A percentile compares a stretch with the other conserved stretches of the same genome.
These are phyloP conservation scores for Ormosia emarginata DNA, from an alignment of 306 rosid genomes.

Conservation along the genomic window DNA sequence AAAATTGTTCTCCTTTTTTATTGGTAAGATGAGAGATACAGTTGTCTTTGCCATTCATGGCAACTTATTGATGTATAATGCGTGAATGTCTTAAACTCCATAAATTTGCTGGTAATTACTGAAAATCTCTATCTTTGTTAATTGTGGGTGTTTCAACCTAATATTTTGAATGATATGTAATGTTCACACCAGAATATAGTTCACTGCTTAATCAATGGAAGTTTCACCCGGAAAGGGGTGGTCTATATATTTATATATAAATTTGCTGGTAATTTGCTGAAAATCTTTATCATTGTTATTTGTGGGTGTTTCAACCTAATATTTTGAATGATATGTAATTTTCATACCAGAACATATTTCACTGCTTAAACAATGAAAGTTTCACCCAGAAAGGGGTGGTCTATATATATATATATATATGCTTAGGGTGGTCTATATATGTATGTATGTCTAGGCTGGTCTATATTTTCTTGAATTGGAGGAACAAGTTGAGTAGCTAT, in stretches of 20 bases:
- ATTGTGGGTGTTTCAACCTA: neutral
- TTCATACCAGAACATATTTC: neutral
- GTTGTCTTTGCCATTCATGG: neutral
- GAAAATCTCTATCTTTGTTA: neutral
- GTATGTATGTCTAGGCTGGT: neutral
- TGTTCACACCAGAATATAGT: neutral
- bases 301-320: neutral
- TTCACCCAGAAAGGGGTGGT: neutral
- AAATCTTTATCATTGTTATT: neutral
- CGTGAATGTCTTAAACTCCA: neutral
- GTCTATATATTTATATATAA: no score
- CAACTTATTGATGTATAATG: constrained; percentile 11
- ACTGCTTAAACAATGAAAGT: neutral
- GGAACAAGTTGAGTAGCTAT: neutral
- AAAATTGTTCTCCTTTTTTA: neutral
- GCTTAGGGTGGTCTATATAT: neutral
- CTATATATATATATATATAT: no score
- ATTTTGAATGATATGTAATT: neutral
- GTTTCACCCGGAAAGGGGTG: neutral
- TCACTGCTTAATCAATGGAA: neutral
- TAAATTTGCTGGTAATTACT: neutral
- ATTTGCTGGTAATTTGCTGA: neutral
- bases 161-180: neutral
- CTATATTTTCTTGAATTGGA: neutral
- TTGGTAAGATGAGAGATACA: neutral